These are phyloP conservation scores for Russula lepida DNA, from an alignment of 768 basidiomycete species.

Conservation along the genomic window DNA sequence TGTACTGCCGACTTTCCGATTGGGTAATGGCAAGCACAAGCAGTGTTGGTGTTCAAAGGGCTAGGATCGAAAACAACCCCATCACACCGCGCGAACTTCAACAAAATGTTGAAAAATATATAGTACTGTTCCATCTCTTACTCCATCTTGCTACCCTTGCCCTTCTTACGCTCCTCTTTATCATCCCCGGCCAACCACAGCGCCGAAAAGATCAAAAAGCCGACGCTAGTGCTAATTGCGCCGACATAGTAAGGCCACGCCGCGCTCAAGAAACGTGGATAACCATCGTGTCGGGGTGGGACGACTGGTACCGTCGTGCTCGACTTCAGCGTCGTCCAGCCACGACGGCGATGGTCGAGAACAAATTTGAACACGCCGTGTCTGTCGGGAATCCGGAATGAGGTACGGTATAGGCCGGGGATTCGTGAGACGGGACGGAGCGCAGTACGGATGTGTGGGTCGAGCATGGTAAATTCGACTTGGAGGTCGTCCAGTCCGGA, in stretches of 20 bases:
- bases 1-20: neutral
- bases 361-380: conserved; percentile 99
- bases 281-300: conserved; percentile 89
- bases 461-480: conserved; percentile 97
- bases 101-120: neutral
- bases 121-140: conserved; percentile 7
- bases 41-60: neutral
- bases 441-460: conserved; percentile 85
- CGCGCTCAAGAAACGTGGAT: conserved; percentile 89
- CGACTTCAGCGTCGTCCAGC: conserved; percentile 67
- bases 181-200: conserved; percentile 83
- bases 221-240: conserved; percentile 80
- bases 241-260: conserved; percentile 96
- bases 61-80: neutral
- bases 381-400: conserved; percentile 86
- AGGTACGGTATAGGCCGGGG: conserved; percentile 67
- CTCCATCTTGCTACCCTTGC: conserved; percentile 30
- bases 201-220: conserved; percentile 78
- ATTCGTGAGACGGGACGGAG: conserved; percentile 48
- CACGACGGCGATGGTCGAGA: conserved; percentile 76
- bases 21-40: neutral
- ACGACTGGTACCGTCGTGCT: conserved; percentile 78
- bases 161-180: conserved; percentile 53
- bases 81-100: neutral
- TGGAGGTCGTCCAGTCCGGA: conserved; percentile 73